A percentile compares a stretch with the other conserved stretches of the same genome.
Evolutionary conservation across 2,329 filamentous ascomycete genomes (phyloP).

Genomic region (Alternaria metachromatica): DNA sequence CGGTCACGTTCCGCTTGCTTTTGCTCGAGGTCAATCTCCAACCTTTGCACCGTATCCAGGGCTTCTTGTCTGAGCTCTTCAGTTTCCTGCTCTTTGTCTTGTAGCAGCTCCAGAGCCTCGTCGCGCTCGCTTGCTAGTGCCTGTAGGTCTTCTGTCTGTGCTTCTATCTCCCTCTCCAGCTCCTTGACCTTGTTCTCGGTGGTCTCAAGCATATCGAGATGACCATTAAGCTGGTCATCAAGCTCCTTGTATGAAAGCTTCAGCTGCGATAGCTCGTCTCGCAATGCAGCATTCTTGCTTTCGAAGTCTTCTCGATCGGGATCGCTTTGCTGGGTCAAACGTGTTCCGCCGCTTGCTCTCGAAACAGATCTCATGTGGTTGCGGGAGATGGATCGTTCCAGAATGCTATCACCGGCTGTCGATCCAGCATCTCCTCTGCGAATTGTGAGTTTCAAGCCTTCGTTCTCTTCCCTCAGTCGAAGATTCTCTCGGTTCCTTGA

Average conservation of each 20-base stretch:
- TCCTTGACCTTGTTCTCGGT: conserved; percentile 64
- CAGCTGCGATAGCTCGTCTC: conserved; percentile 84
- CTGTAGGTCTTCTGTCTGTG: conserved; percentile 79
- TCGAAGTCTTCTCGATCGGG: conserved; percentile 78
- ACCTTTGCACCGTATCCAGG: conserved; percentile 63
- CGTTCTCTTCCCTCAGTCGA: conserved; percentile 93
- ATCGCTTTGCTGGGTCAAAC: conserved; percentile 71
- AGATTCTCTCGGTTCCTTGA: conserved; percentile 96
- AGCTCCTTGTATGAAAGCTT: conserved; percentile 91
- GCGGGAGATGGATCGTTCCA: conserved; percentile 92
- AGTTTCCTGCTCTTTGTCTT: conserved; percentile 64
- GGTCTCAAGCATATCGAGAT: conserved; percentile 78
- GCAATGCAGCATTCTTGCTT: conserved; percentile 78
- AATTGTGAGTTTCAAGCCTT: conserved; percentile 89
- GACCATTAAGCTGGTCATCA: conserved; percentile 79
- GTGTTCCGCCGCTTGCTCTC: conserved; percentile 65
- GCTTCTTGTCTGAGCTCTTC: conserved; percentile 63
- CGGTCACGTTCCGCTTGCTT: conserved; percentile 74
- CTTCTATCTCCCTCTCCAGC: conserved; percentile 82
- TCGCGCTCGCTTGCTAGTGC: conserved; percentile 83
- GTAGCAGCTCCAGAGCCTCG: conserved; percentile 78
- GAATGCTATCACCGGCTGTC: conserved; percentile 80
- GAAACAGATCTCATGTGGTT: conserved; percentile 78
- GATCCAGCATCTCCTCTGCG: conserved; percentile 71
- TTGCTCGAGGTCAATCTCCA: conserved; percentile 72